phyloP scores from a whole-genome alignment of 176 grass and related monocot species.

The Carex kokanica region DNA sequence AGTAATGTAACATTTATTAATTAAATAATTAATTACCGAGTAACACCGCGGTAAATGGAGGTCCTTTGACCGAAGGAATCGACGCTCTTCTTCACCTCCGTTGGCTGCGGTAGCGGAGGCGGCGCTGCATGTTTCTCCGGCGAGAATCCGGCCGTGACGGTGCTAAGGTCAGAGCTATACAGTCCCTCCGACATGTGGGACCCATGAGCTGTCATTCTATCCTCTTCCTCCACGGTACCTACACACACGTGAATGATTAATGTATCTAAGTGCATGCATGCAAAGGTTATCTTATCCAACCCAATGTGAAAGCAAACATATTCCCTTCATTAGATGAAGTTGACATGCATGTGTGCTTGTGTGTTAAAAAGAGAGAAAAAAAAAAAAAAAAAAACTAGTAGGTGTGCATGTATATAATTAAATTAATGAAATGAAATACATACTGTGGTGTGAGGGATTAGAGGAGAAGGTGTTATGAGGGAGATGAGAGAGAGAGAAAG shows the following conservation, averaged over 20 bases:
- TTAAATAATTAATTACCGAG: slow-evolving; percentile 39
- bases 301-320: too few relatives aligned
- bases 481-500: slow-evolving; percentile 63
- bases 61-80: slow-evolving; percentile 90
- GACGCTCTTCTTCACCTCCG: slow-evolving; percentile 53
- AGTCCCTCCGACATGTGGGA: slow-evolving; percentile 18
- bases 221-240: slow-evolving; percentile 50
- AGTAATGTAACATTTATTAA: neutral
- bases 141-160: slow-evolving; percentile 42
- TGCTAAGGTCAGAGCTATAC: slow-evolving; percentile 76
- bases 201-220: slow-evolving; percentile 50
- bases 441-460: slow-evolving; percentile 40
- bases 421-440: neutral
- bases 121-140: neutral
- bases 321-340: too few relatives aligned
- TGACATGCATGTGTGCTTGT: too few relatives aligned
- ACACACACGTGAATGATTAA: too few relatives aligned
- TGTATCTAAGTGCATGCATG: neutral
- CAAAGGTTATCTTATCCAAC: neutral
- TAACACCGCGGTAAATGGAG: slow-evolving; percentile 95
- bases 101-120: neutral
- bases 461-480: slow-evolving; percentile 18
- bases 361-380: too few relatives aligned
- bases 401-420: too few relatives aligned
- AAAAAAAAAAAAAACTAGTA: too few relatives aligned